Base-by-base conservation (phyloP, 768 basidiomycete species). In the Cyclocybe aegerita region DNA sequence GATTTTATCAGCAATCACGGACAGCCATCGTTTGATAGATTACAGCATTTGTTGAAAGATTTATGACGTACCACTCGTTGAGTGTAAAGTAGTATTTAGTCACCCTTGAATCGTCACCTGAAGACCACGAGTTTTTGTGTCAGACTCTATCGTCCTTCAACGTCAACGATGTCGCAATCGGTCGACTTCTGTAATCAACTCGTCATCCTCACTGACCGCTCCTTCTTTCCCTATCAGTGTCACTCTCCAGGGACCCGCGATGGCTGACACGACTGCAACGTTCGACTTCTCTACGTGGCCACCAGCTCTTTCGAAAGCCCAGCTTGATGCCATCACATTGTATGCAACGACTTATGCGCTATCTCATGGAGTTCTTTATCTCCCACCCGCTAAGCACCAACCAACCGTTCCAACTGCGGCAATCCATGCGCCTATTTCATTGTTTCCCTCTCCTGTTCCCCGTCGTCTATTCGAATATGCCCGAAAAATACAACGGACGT, bases 381-480 rank as follows among this genome's bases (percentile, higher is more conserved):
- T 93, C 14, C 90, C 90, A 8, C 71, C 78, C 3, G 66, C 71
- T 1, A 58, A 72, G 7, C 72, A 66, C 31, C 79, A 83, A 49
- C 71, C 82, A 1, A 60, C 71, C 17, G 59, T 70, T 39, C 83
- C 87, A 1, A 80, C 82, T 9, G 82, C 85, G n/a, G 86, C 85
- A 0, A 90, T 95, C 57, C 90, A 97, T 63, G 95, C 94, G 0
- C 97, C 97, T 0, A 71, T 98, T 55, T 80, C 95, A 0, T 74
- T 99, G 36, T 80, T 94, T 58, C 96, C 97, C 1, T 83, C 92
- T 0, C 92, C 94, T 0, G 82, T 97, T 56, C 94, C 96, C 1
- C 77, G 86, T 10, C 48, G 65, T 2, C 71, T 90, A 10, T 97
- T 95, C 63, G 59, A 79, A 3, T 74, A 75, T 14, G 92, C 89